These are phyloP conservation scores for Rhipidocladum racemiflorum DNA, from an alignment of 176 grass and related monocot species.

Conservation along the genomic window DNA sequence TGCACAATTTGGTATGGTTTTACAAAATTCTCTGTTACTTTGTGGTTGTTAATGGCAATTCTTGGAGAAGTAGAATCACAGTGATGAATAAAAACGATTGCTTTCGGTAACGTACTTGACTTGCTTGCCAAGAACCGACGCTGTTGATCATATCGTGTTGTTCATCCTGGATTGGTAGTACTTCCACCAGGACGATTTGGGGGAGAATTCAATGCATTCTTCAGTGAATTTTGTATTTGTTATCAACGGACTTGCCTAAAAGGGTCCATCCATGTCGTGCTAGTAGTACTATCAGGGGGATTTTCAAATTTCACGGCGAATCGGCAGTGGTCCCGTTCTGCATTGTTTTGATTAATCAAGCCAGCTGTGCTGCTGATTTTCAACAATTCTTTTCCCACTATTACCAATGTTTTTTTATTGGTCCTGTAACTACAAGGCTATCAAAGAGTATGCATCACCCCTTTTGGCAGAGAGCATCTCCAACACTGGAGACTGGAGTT, in stretches of 20 bases:
- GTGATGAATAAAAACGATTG: neutral
- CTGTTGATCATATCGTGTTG: conserved; percentile 32
- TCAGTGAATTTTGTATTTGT: conserved; percentile 20
- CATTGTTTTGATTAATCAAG: conserved; percentile 42
- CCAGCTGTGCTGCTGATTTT: conserved; percentile 35
- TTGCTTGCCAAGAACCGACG: conserved; percentile 2
- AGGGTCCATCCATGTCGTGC: neutral
- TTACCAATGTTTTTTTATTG: conserved; percentile 21
- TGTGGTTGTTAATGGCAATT: neutral
- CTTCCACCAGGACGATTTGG: conserved; percentile 18
- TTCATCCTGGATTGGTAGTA: conserved; percentile 27
- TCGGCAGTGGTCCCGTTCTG: conserved; percentile 40
- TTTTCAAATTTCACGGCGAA: conserved; percentile 37
- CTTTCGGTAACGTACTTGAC: conserved; percentile 9
- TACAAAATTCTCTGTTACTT: neutral
- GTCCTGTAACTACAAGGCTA: conserved; percentile 30
- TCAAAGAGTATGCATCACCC: neutral
- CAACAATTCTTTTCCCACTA: conserved; percentile 28
- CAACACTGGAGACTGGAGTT: neutral
- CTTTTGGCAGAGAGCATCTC: conserved; percentile 37
- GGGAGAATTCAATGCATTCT: conserved; percentile 12
- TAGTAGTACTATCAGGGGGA: conserved; percentile 9
- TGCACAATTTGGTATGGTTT: neutral
- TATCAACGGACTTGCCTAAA: conserved; percentile 29
- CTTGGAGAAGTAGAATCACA: conserved; percentile 1